Conservation (phyloP, 208 protist genomes). For the Trypanosoma theileri region DNA sequence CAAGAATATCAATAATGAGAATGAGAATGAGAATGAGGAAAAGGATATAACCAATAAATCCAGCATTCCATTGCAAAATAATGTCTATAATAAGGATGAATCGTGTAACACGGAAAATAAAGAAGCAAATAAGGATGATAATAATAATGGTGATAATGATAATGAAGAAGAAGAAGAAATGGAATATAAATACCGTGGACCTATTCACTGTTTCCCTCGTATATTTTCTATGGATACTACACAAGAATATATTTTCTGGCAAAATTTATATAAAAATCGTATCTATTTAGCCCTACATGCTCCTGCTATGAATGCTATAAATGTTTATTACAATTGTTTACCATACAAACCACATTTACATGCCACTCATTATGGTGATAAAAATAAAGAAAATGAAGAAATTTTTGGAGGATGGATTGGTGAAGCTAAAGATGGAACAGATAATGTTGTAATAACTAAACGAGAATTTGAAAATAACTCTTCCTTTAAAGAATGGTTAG, state of each 20-base stretch:
- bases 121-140: too few species aligned
- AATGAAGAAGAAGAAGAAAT: conserved; percentile 26
- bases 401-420: conserved; percentile 58
- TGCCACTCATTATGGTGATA: conserved; percentile 13
- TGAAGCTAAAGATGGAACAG: conserved; percentile 39
- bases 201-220: conserved; percentile 69
- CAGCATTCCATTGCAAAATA: too few species aligned
- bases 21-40: conserved; percentile 7
- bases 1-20: background rate
- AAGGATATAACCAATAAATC: background rate
- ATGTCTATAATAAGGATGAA: too few species aligned
- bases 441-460: conserved; percentile 59
- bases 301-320: conserved; percentile 60
- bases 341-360: conserved; percentile 45
- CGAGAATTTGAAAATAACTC: conserved; percentile 37
- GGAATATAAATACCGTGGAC: conserved; percentile 63
- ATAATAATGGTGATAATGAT: conserved; percentile 3
- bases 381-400: conserved; percentile 15
- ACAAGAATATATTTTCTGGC: conserved; percentile 61
- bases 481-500: conserved; percentile 66
- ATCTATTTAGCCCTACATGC: conserved; percentile 65
- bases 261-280: conserved; percentile 48
- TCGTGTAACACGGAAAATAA: too few species aligned
- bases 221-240: conserved; percentile 67
- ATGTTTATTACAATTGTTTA: conserved; percentile 75